Conservation (phyloP, 805 yeast species). For the Metschnikowia kunwiensis region DNA sequence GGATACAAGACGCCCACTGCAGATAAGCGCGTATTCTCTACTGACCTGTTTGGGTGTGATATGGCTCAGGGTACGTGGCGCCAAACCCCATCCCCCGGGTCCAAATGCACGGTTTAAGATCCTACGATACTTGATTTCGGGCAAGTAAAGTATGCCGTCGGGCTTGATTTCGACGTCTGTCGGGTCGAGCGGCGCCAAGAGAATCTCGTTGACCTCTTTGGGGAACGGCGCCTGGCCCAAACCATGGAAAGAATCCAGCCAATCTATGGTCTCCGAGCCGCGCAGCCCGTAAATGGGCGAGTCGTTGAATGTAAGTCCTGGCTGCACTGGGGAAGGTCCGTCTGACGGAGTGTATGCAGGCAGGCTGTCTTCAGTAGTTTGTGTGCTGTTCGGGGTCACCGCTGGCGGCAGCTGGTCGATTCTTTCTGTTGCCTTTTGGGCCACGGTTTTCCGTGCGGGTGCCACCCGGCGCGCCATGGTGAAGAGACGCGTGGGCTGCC, state of each 20-base stretch:
- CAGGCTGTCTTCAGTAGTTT: not conserved
- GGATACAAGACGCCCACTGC: conserved; percentile 84
- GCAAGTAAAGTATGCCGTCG: conserved; percentile 86
- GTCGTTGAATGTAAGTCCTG: conserved; percentile 20
- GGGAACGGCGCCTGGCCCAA: conserved; percentile 77
- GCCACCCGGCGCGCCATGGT: conserved; percentile 17
- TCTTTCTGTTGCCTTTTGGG: not conserved
- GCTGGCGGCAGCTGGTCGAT: not conserved
- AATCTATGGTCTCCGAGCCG: conserved; percentile 45
- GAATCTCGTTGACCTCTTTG: conserved; percentile 52
- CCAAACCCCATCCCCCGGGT: conserved; percentile 98
- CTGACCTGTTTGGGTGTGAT: conserved; percentile 75
- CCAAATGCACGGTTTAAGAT: conserved; percentile 89
- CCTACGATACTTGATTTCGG: conserved; percentile 93
- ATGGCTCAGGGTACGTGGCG: conserved; percentile 83
- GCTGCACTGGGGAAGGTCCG: conserved; percentile 1
- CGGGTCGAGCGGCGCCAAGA: conserved; percentile 59
- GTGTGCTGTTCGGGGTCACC: not conserved
- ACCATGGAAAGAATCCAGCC: conserved; percentile 88
- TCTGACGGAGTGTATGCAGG: not conserved
- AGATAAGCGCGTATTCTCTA: conserved; percentile 84
- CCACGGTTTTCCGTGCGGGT: conserved; percentile 10
- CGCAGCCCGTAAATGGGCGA: conserved; percentile 20
- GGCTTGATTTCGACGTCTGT: conserved; percentile 92
- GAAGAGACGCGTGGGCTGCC: conserved; percentile 11